Base-by-base conservation (phyloP, 2,329 filamentous ascomycete genomes). In the Rhynchosporium secalis region DNA sequence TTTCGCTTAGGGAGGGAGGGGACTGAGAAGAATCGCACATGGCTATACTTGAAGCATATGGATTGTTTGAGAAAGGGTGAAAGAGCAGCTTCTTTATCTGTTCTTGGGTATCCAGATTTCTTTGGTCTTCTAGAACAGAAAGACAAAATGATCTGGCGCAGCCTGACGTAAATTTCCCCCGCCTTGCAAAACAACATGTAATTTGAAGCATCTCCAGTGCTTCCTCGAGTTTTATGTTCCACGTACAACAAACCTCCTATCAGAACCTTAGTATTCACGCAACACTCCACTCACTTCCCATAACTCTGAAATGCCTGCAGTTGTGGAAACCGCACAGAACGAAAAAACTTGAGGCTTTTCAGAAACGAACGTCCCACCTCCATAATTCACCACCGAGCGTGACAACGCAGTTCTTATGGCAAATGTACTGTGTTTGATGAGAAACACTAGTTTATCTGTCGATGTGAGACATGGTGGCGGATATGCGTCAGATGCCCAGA, bases 371-470 rank as follows among this genome's bases (percentile, higher is more conserved):
- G 48, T 52, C 12, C 48, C 48, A 5, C 48, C 48, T 7, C 48
- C 48, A 6, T 33, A n/a, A 28, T 52, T 52, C 48, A 52, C 28
- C 31, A 52, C 48, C 29, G 48, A 29, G n/a, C 48, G 48, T 2
- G 48, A 52, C 26, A 52, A 52, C 20, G 28, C 29, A 28, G 48
- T 52, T 52, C 48, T 31, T 9, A 52, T 26, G 48, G 43, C 5
- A 46, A 46, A 36, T 46, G 56, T 48, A 26, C 43, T 28, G 12
- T 26, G 3, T 52, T 60, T 38, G 45, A 51, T 28, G 56, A 46
- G 40, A 3, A 28, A 31, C 33, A 59, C 26, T 46, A 59, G 12
- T 43, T 59, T 41, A 31, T 59, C 33, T 41, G 45, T 59, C 33
- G 46, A 59, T 43, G 46, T 43, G 9, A 45, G 46, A 36, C 26